Evolutionary conservation across 1,284 basidiomycete genomes (phyloP), one percentile per base, ranked within the genome.

Genomic region (Wolfiporia cocos): DNA sequence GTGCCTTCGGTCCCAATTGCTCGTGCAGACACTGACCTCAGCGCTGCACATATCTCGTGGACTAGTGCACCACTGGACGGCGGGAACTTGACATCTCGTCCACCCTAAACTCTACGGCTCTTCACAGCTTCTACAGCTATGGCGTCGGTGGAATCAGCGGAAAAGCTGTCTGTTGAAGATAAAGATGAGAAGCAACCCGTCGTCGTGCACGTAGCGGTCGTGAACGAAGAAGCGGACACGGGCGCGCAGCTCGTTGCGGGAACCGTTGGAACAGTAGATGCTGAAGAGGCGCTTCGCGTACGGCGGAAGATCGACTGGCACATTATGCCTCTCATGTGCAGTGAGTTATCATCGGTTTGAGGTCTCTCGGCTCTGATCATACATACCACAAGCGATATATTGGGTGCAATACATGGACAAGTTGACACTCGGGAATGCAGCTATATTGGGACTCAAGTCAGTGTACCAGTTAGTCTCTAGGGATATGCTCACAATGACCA

Each of bases 351-450:
- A 35, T 35, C 35, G 23, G 23, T 17, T 20, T 14, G 3, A 20
- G 7, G 20, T 7, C 26, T 20, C 32, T 26, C 20, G 3, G 41
- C 17, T 37, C 24, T 19, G 22, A 5, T 28, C 18, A 11, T n/a
- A n/a, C 12, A 20, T 33, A n/a, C 26, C 5, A 22, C 20, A n/a
- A 81, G 77, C 65, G 19, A 69, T 82, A 20, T 81, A 82, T 53
- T 76, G 71, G 70, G 68, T 85, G 26, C 80, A 84, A 53, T 83
- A 74, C 46, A 81, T 82, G 78, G 81, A 83, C 49, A 84, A 84
- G 62, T 81, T 80, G 0, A 87, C 84, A 0, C 66, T 89, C 1
- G 81, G 80, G 4, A 74, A 67, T 45, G 59, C 81, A 3, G 72
- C 81, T 1, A 81, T 86, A 48, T 68, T 86, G 34, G 81, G 81